A percentile compares a stretch with the other conserved stretches of the same genome.
Evolutionary conservation across 2,329 filamentous ascomycete genomes (phyloP).

Genomic region (Pestalotiopsis sp.): DNA sequence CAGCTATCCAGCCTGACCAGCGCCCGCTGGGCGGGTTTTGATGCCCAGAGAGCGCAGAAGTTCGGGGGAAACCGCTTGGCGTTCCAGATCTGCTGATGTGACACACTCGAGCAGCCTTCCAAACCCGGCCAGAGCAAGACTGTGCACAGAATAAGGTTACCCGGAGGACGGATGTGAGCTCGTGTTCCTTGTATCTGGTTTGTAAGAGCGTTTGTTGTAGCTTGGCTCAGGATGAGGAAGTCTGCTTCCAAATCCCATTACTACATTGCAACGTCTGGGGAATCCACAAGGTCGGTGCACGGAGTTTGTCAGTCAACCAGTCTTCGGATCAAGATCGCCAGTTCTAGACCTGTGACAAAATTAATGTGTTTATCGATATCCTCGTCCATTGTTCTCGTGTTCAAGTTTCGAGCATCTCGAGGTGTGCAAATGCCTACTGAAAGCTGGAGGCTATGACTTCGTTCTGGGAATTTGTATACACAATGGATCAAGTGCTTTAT

Average conservation of each 20-base stretch:
- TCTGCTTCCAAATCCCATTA: not conserved
- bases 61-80: slow-evolving; percentile 16
- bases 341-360: not conserved
- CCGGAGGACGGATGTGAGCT: not conserved
- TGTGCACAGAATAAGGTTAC: not conserved
- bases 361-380: not conserved
- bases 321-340: not conserved
- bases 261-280: not conserved
- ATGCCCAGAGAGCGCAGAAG: slow-evolving; percentile 8
- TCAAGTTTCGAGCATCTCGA: no score
- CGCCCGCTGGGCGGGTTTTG: slow-evolving; percentile 10
- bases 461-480: no score
- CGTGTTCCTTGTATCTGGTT: not conserved
- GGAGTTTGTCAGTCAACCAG: not conserved
- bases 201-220: not conserved
- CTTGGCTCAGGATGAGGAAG: not conserved
- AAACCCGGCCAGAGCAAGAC: not conserved
- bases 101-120: not conserved
- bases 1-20: not conserved
- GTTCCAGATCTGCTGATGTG: slow-evolving; percentile 14
- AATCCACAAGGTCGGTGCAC: not conserved
- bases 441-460: no score
- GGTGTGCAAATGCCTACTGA: no score
- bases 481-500: no score
- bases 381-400: not conserved